phyloP scores from a whole-genome alignment of 2,329 filamentous ascomycete species.

The Elsinoe ampelina region DNA sequence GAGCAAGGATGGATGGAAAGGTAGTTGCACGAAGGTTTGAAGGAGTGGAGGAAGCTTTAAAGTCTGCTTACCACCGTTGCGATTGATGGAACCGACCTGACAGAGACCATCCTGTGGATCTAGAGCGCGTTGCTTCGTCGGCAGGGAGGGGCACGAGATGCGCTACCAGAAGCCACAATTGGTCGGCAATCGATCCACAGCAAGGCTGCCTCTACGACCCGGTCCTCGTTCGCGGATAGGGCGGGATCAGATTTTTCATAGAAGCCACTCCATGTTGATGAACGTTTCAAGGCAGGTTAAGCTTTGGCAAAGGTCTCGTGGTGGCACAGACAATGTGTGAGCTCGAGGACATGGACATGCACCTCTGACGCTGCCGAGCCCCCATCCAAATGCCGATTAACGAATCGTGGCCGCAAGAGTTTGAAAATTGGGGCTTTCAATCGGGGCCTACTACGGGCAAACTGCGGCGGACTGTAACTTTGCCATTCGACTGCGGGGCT shows the following conservation, averaged over 20 bases:
- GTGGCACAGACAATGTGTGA: not conserved
- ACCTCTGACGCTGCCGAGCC: conserved; percentile 8
- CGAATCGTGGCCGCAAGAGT: not conserved
- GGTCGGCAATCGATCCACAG: conserved; percentile 1
- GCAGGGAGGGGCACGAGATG: conserved; percentile 3
- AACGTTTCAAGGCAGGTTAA: not conserved
- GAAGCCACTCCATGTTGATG: not conserved
- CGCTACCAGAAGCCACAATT: conserved; percentile 5
- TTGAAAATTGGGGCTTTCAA: not conserved
- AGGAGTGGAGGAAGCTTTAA: conserved; percentile 1
- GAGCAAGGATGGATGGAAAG: not conserved
- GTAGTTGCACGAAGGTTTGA: not conserved
- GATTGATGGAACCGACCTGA: not conserved
- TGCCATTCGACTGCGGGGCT: not conserved
- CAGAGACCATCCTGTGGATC: not conserved
- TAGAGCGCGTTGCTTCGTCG: conserved; percentile 5
- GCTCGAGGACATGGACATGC: not conserved
- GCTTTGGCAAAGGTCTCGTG: not conserved
- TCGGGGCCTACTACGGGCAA: not conserved
- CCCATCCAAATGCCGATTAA: not conserved
- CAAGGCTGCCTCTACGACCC: not conserved
- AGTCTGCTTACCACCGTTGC: conserved; percentile 4
- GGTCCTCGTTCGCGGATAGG: not conserved
- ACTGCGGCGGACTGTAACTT: not conserved
- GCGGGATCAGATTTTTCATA: conserved; percentile 6